These are phyloP conservation scores for Phoma sp. DNA, from an alignment of 2,329 filamentous ascomycete species.

Conservation along the genomic window DNA sequence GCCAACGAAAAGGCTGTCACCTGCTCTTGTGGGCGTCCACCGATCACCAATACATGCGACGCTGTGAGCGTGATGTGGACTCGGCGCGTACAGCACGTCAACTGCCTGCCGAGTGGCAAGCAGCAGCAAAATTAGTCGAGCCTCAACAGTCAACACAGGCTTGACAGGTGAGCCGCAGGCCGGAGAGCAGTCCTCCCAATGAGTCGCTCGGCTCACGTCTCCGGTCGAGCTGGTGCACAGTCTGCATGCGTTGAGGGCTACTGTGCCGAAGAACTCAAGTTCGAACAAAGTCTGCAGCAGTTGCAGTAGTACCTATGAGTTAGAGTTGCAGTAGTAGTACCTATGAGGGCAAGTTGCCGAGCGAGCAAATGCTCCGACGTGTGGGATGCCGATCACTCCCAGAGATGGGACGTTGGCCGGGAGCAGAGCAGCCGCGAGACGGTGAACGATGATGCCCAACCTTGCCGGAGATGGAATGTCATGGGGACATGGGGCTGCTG, in stretches of 20 bases:
- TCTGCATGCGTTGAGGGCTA: slow-evolving; percentile 1
- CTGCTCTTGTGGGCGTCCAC: slow-evolving; percentile 7
- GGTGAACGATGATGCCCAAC: slow-evolving; percentile 17
- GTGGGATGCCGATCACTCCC: slow-evolving; percentile 14
- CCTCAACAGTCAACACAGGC: neutral
- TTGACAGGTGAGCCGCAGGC: neutral
- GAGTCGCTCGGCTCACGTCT: neutral
- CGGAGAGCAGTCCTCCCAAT: neutral
- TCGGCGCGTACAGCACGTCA: slow-evolving; percentile 16
- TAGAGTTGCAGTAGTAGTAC: slow-evolving; percentile 16
- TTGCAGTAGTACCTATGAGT: slow-evolving; percentile 14
- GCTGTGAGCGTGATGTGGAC: slow-evolving; percentile 9
- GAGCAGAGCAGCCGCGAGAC: slow-evolving; percentile 10
- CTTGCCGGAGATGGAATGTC: slow-evolving; percentile 3
- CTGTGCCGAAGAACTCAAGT: neutral
- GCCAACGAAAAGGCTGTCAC: slow-evolving; percentile 8
- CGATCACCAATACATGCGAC: slow-evolving; percentile 13
- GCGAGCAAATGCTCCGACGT: slow-evolving; percentile 12
- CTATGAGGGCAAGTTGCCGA: slow-evolving; percentile 17
- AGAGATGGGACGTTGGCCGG: slow-evolving; percentile 9
- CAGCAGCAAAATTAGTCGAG: neutral
- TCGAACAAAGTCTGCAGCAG: slow-evolving; percentile 6
- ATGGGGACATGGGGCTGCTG: slow-evolving; percentile 12
- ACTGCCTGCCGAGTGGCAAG: slow-evolving; percentile 3
- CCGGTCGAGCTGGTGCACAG: neutral